Percentiles rank a stretch among this genome's conserved stretches.
Conservation (phyloP, 2,329 filamentous ascomycete genomes). For the Piedraia hortae region DNA sequence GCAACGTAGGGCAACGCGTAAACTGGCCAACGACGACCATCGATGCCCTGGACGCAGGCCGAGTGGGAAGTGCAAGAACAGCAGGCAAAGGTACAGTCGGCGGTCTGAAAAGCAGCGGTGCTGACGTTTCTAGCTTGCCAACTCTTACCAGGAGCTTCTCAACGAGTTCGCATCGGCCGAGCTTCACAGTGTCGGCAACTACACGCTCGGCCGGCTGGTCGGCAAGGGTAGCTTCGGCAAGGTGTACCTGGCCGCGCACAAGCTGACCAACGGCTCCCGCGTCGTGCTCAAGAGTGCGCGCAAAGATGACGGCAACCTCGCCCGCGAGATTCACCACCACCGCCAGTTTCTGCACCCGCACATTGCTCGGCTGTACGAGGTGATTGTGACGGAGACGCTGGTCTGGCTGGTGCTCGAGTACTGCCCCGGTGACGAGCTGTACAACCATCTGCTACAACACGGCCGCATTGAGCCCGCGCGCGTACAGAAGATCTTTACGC, state of each 20-base stretch:
- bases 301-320: constrained; percentile 84
- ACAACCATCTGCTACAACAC: constrained; percentile 77
- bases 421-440: constrained; percentile 85
- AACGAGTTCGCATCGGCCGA: constrained; percentile 89
- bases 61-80: constrained; percentile 13
- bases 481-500: constrained; percentile 85
- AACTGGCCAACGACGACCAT: too few species aligned
- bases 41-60: constrained; percentile 11
- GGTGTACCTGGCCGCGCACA: constrained; percentile 85
- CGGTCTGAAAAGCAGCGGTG: constrained; percentile 1
- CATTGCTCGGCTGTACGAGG: constrained; percentile 88
- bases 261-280: constrained; percentile 96
- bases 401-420: constrained; percentile 97
- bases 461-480: constrained; percentile 62
- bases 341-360: constrained; percentile 93
- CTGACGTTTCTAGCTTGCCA: constrained; percentile 41
- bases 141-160: constrained; percentile 86
- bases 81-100: constrained; percentile 10
- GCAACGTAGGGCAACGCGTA: too few species aligned
- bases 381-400: constrained; percentile 80
- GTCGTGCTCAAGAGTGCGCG: constrained; percentile 96
- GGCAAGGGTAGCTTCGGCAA: constrained; percentile 97
- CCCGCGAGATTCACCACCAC: constrained; percentile 93
- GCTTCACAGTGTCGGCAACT: constrained; percentile 79
- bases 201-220: constrained; percentile 69